Conservation (phyloP, 805 yeast genomes). For the Candida vaughaniae region DNA sequence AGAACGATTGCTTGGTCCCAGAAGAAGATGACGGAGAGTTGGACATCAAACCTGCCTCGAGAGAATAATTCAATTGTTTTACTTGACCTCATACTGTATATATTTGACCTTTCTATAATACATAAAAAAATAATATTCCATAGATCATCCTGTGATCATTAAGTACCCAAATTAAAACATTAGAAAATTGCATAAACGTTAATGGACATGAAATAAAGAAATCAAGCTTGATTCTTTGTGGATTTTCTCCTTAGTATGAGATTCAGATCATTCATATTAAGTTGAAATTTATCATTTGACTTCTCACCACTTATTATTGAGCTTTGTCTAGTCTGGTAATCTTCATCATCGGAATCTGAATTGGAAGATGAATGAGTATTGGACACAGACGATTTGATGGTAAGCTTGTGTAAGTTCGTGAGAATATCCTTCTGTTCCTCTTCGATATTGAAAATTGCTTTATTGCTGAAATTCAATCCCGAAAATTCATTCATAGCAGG, state of each 20-base stretch:
- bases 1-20: conserved; percentile 75
- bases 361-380: conserved; percentile 13
- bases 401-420: conserved; percentile 19
- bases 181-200: not conserved
- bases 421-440: conserved; percentile 20
- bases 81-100: conserved; percentile 1
- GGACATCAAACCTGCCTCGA: conserved; percentile 36
- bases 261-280: conserved; percentile 64
- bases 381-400: conserved; percentile 10
- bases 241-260: conserved; percentile 56
- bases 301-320: conserved; percentile 41
- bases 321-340: conserved; percentile 37
- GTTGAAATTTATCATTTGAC: conserved; percentile 46
- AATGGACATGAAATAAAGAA: not conserved
- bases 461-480: conserved; percentile 27
- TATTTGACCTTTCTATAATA: conserved; percentile 6
- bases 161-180: no score
- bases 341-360: conserved; percentile 16
- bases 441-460: conserved; percentile 23
- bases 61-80: conserved; percentile 18
- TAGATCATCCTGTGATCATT: conserved; percentile 1
- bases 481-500: conserved; percentile 39
- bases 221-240: conserved; percentile 12
- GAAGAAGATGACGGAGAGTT: conserved; percentile 57
- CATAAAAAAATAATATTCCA: conserved; percentile 1